Evolutionary conservation across 2,329 filamentous ascomycete genomes (phyloP).

Genomic region (Thelonectria discophora): DNA sequence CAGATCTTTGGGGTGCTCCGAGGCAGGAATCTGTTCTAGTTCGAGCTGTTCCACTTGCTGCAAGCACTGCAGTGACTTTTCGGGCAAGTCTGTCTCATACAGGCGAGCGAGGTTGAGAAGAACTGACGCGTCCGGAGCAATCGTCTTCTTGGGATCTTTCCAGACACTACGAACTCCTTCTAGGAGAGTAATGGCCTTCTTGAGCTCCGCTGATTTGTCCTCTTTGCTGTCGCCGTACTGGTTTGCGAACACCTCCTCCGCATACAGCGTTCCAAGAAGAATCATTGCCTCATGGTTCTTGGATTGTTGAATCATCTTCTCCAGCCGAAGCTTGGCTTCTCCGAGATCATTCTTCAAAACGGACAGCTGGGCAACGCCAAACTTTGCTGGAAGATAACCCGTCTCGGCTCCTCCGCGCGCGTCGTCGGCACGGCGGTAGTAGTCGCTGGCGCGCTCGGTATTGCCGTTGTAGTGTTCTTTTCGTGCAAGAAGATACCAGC

Average conservation of each 20-base stretch:
- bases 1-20: slow-evolving; percentile 68
- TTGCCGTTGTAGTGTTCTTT: slow-evolving; percentile 90
- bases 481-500: slow-evolving; percentile 92
- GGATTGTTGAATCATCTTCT: slow-evolving; percentile 91
- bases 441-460: slow-evolving; percentile 78
- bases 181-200: slow-evolving; percentile 85
- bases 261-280: slow-evolving; percentile 88
- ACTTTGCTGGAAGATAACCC: slow-evolving; percentile 93
- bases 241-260: slow-evolving; percentile 89
- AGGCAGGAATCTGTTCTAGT: slow-evolving; percentile 77
- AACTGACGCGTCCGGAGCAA: slow-evolving; percentile 84
- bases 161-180: slow-evolving; percentile 87
- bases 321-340: slow-evolving; percentile 90
- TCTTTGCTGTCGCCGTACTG: slow-evolving; percentile 79
- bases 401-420: slow-evolving; percentile 90
- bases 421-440: slow-evolving; percentile 89
- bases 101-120: slow-evolving; percentile 90
- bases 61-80: slow-evolving; percentile 91
- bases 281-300: slow-evolving; percentile 90
- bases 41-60: slow-evolving; percentile 93
- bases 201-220: slow-evolving; percentile 84
- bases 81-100: slow-evolving; percentile 85
- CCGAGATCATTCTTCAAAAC: slow-evolving; percentile 85
- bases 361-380: slow-evolving; percentile 89
- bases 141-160: slow-evolving; percentile 91